phyloP scores from a whole-genome alignment of 2,329 filamentous ascomycete species.

The Microdochium trichocladiopsis region DNA sequence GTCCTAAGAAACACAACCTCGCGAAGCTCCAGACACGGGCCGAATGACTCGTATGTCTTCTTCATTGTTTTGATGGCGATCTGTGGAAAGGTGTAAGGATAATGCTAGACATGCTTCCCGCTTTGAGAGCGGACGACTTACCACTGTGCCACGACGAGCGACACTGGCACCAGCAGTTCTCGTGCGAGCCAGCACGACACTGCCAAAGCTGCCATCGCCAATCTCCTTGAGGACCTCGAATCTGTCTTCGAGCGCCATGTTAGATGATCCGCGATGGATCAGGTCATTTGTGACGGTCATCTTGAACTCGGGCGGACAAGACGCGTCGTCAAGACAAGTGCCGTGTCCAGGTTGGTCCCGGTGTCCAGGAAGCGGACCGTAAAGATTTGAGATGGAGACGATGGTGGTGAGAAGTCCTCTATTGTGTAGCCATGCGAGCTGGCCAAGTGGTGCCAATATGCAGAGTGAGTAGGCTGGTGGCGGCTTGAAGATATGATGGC shows the following conservation, averaged over 20 bases:
- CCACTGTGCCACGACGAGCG: constrained; percentile 84
- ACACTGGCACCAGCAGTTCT: constrained; percentile 83
- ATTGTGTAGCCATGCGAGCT: not conserved
- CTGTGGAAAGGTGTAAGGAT: constrained; percentile 36
- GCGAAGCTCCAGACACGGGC: constrained; percentile 83
- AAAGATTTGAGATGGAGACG: not conserved
- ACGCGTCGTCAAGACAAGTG: not conserved
- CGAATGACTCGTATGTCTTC: constrained; percentile 93
- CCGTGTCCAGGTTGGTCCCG: not conserved
- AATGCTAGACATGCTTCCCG: not conserved
- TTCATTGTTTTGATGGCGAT: constrained; percentile 99
- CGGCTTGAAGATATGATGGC: no score
- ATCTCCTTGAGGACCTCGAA: constrained; percentile 98
- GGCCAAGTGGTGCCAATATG: no score
- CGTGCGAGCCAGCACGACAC: constrained; percentile 85
- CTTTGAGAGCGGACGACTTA: constrained; percentile 40
- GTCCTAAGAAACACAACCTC: constrained; percentile 96
- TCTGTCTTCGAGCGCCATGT: constrained; percentile 73
- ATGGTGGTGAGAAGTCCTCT: not conserved
- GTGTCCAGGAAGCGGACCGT: not conserved
- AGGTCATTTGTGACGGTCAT: not conserved
- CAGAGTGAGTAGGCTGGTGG: no score
- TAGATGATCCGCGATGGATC: constrained; percentile 18
- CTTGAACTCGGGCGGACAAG: not conserved
- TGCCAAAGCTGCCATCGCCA: constrained; percentile 97